These are phyloP conservation scores for Colletotrichum filicis DNA, from an alignment of 2,329 filamentous ascomycete genomes.

Conservation along the genomic window DNA sequence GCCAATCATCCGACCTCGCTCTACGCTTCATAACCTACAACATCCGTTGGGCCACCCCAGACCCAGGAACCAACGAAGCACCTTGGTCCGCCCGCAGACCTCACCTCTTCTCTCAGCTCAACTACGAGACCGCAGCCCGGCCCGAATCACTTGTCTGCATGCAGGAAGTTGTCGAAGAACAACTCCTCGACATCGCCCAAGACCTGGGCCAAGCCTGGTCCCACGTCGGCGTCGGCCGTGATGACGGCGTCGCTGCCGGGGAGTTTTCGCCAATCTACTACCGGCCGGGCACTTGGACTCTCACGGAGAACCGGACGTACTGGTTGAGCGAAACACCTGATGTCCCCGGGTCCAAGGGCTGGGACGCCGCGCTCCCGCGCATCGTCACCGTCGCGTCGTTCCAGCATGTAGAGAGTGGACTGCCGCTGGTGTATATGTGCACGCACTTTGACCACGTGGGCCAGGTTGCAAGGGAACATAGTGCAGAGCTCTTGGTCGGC, in stretches of 20 bases:
- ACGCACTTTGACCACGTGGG: constrained; percentile 66
- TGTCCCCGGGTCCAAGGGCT: constrained; percentile 66
- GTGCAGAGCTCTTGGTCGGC: constrained; percentile 50
- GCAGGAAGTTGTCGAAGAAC: constrained; percentile 59
- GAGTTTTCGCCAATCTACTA: constrained; percentile 79
- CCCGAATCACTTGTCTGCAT: constrained; percentile 54
- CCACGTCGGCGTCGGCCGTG: constrained; percentile 66
- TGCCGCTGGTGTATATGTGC: constrained; percentile 56
- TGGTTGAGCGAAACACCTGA: constrained; percentile 72
- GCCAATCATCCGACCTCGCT: constrained; percentile 23
- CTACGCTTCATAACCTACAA: constrained; percentile 59
- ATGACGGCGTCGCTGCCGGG: constrained; percentile 68
- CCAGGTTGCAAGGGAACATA: constrained; percentile 50
- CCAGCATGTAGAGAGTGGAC: constrained; percentile 49
- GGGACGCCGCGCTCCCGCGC: constrained; percentile 58
- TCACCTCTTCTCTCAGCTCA: constrained; percentile 49
- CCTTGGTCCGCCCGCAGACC: constrained; percentile 52
- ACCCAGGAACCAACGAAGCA: constrained; percentile 51
- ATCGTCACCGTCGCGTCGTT: constrained; percentile 61
- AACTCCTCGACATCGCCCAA: constrained; percentile 54
- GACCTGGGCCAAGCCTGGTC: constrained; percentile 57
- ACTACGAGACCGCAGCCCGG: constrained; percentile 46
- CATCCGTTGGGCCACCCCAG: constrained; percentile 57
- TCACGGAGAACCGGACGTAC: constrained; percentile 63
- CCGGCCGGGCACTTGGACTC: constrained; percentile 60